These are phyloP conservation scores for Diaporthe sp. DNA, from an alignment of 2,329 filamentous ascomycete species.

Conservation along the genomic window DNA sequence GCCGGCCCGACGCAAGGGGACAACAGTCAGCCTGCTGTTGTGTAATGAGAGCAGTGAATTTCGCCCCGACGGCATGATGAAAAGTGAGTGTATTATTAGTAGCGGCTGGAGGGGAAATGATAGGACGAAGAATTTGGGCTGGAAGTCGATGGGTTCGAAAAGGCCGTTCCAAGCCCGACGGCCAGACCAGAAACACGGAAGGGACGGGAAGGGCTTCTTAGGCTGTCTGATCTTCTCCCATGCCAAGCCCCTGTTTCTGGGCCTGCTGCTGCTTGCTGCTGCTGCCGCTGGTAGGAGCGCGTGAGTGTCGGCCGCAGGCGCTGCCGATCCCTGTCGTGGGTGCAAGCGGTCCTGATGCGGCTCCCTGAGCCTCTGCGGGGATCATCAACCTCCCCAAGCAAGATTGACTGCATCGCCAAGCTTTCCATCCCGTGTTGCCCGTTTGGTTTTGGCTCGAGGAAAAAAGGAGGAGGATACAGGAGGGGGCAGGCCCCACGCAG, in stretches of 20 bases:
- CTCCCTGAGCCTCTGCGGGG: constrained; percentile 16
- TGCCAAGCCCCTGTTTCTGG: constrained; percentile 19
- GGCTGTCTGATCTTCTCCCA: constrained; percentile 36
- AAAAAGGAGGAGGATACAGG: background rate
- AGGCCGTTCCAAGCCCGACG: constrained; percentile 10
- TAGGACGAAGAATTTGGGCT: constrained; percentile 1
- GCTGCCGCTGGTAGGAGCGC: no score
- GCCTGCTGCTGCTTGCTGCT: background rate
- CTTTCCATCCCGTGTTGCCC: constrained; percentile 14
- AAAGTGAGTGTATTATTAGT: background rate
- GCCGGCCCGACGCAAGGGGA: background rate
- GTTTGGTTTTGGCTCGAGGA: background rate
- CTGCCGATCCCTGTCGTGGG: constrained; percentile 11
- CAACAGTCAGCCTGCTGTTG: background rate
- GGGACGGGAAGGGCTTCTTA: constrained; percentile 24
- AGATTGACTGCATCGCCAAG: constrained; percentile 33
- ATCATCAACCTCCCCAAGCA: constrained; percentile 12
- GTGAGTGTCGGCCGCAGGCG: background rate
- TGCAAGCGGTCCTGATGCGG: constrained; percentile 7
- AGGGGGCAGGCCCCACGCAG: background rate
- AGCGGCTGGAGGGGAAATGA: background rate
- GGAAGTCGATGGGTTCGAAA: background rate
- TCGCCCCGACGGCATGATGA: background rate
- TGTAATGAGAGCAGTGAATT: background rate
- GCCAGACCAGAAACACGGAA: constrained; percentile 39